Evolutionary conservation across 2,329 filamentous ascomycete genomes (phyloP).

Genomic region (Neonectria faginata): DNA sequence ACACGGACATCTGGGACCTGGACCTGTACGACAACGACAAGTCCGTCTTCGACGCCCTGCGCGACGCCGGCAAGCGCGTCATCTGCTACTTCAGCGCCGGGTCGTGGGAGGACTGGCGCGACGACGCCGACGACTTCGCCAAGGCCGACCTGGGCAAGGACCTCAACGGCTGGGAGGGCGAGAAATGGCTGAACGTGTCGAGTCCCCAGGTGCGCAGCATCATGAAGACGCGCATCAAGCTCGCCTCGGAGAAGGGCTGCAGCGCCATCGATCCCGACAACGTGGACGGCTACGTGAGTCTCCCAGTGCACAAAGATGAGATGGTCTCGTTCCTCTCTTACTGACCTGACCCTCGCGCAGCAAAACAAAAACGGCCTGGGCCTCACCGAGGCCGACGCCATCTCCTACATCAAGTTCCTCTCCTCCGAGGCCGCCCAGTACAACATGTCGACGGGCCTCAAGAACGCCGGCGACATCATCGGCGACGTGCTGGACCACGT

Average conservation of each 20-base stretch:
- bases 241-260: constrained; percentile 72
- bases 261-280: constrained; percentile 79
- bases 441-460: constrained; percentile 73
- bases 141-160: constrained; percentile 66
- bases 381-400: constrained; percentile 67
- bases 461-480: constrained; percentile 75
- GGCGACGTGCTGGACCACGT: constrained; percentile 59
- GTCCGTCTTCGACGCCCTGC: constrained; percentile 64
- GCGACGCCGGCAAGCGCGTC: constrained; percentile 68
- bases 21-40: constrained; percentile 66
- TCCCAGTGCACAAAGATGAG: background rate
- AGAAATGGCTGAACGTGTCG: constrained; percentile 73
- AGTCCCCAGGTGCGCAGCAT: constrained; percentile 71
- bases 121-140: constrained; percentile 67
- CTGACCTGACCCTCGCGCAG: constrained; percentile 30
- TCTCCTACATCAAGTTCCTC: constrained; percentile 71
- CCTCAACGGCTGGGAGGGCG: constrained; percentile 73
- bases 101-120: constrained; percentile 72
- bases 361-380: constrained; percentile 72
- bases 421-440: constrained; percentile 63
- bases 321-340: constrained; percentile 3
- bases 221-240: constrained; percentile 70
- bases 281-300: constrained; percentile 70
- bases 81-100: constrained; percentile 83
- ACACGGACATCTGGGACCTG: constrained; percentile 63